Base-by-base conservation (phyloP, 495 filamentous ascomycete genomes). In the Acidiella bohemica region DNA sequence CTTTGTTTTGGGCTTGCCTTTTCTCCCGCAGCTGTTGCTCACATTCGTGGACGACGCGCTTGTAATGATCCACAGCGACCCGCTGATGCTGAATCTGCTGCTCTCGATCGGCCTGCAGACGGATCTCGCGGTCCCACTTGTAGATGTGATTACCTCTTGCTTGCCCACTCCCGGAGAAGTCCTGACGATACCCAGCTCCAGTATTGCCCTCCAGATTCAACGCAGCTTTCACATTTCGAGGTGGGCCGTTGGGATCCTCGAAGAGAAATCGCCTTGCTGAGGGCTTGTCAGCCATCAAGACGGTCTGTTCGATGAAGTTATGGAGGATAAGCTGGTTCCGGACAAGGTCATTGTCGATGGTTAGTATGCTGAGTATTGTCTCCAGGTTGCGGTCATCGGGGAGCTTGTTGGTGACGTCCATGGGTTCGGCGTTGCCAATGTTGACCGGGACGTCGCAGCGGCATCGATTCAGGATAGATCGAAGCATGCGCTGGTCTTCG, bases 321-420 rank as follows among this genome's bases (percentile, higher is more conserved):
- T 74, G 76, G 55, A 99, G 84, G 55, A 99, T 80, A 22, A 96
- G 60, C 36, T 85, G 78, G 43, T 80, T 76, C 24, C 75, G 75
- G 17, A 92, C 82, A 30, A 78, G 58, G 11, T 78, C 71, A 55
- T 88, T 76, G 47, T 90, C 80, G 48, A 97, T 77, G 63, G 75
- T 75, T 28, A 97, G 67, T 4, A 80, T 72, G 34, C 82, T 70
- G 26, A 95, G 64, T 22, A 81, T 76, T 2, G 90, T 96, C 38
- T 82, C 72, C 43, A 78, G 82, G 2, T 65, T 55, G 23, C 53
- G 34, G 18, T 41, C 47, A 44, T 85, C 77, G 6, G 90, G 90
- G 55, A 94, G 84, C 27, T 81, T 68, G 11, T 68, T 62, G 4
- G 63, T 65, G 3, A 71, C 76, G 51, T 81, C 67, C 10, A 95